Conservation (phyloP, 306 rosid species). For the Erythrophleum fordii region DNA sequence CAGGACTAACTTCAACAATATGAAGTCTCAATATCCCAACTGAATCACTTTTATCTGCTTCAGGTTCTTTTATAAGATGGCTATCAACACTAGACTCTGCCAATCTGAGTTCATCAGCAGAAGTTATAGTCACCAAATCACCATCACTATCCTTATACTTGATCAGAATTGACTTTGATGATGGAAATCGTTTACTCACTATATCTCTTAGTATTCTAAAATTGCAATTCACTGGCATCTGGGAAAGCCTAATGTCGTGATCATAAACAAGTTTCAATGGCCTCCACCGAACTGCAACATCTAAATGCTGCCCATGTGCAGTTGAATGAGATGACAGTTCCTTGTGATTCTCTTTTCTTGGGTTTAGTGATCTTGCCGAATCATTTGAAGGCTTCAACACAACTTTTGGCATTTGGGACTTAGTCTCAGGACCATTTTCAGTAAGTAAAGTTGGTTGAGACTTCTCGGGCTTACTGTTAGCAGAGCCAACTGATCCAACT, state of each 20-base stretch:
- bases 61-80: slow-evolving; percentile 55
- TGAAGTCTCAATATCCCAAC: slow-evolving; percentile 80
- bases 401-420: slow-evolving; percentile 63
- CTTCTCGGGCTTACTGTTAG: slow-evolving; percentile 64
- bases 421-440: slow-evolving; percentile 69
- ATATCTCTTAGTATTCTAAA: slow-evolving; percentile 67
- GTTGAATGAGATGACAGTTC: slow-evolving; percentile 47
- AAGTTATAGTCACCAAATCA: slow-evolving; percentile 94
- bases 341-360: slow-evolving; percentile 51
- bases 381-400: slow-evolving; percentile 73
- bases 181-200: slow-evolving; percentile 83
- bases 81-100: slow-evolving; percentile 84
- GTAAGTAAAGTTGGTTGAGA: slow-evolving; percentile 48
- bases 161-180: slow-evolving; percentile 84
- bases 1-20: slow-evolving; percentile 90
- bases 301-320: slow-evolving; percentile 40
- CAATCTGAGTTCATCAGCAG: slow-evolving; percentile 78
- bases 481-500: slow-evolving; percentile 44
- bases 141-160: slow-evolving; percentile 90
- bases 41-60: slow-evolving; percentile 60
- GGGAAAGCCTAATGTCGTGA: slow-evolving; percentile 95
- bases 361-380: slow-evolving; percentile 45
- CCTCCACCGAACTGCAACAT: slow-evolving; percentile 61
- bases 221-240: slow-evolving; percentile 68
- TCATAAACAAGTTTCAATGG: slow-evolving; percentile 63